Evolutionary conservation across 2,329 filamentous ascomycete species (phyloP).

Genomic region (Alternaria sp.): DNA sequence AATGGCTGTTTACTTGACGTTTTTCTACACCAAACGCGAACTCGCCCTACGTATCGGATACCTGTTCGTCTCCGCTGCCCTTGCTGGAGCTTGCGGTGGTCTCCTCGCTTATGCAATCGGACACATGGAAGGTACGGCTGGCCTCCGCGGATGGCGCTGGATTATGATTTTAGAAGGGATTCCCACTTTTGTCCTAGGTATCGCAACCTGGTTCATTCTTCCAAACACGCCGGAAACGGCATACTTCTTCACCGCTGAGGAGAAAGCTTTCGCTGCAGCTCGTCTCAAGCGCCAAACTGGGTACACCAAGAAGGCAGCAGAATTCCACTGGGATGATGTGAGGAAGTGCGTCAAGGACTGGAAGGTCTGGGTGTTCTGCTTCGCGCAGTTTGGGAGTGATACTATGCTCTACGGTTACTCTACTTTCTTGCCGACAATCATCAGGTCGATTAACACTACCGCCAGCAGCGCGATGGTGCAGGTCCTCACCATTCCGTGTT

Average conservation of each 20-base stretch:
- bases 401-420: constrained; percentile 82
- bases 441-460: constrained; percentile 68
- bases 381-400: constrained; percentile 75
- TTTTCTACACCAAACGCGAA: constrained; percentile 79
- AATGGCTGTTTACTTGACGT: constrained; percentile 72
- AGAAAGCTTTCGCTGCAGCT: constrained; percentile 65
- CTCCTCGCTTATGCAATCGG: constrained; percentile 77
- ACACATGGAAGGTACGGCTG: constrained; percentile 72
- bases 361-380: constrained; percentile 76
- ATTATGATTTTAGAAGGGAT: constrained; percentile 71
- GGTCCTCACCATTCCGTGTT: constrained; percentile 80
- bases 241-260: constrained; percentile 66
- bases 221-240: constrained; percentile 73
- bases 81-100: constrained; percentile 76
- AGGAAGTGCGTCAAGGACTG: constrained; percentile 73
- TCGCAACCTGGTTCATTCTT: constrained; percentile 65
- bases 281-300: constrained; percentile 62
- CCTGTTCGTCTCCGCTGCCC: constrained; percentile 73
- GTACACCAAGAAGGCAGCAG: constrained; percentile 58
- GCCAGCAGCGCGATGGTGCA: constrained; percentile 74
- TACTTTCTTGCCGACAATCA: constrained; percentile 82
- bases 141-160: constrained; percentile 74
- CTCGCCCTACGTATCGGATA: constrained; percentile 76
- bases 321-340: constrained; percentile 70
- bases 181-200: constrained; percentile 62